Conservation (phyloP, 495 filamentous ascomycete species). For the Chaetomium tenue region DNA sequence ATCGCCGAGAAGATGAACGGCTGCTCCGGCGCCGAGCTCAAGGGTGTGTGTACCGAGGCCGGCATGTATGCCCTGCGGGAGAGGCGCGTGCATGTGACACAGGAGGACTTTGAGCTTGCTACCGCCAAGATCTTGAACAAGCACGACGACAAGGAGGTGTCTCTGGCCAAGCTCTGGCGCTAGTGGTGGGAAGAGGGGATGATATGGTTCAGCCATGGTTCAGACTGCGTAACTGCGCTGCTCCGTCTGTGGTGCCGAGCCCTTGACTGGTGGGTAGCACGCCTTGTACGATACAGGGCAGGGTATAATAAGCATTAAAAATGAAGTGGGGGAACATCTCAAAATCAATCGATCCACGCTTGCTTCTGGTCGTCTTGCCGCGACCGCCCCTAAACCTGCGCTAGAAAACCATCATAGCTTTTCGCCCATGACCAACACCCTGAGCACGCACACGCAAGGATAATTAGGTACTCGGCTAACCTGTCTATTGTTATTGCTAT, state of each 20-base stretch:
- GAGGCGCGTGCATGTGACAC: slow-evolving; percentile 93
- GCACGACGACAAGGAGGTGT: slow-evolving; percentile 94
- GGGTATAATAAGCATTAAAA: background rate
- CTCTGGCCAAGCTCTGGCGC: slow-evolving; percentile 41
- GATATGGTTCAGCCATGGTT: background rate
- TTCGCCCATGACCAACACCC: background rate
- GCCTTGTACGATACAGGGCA: slow-evolving; percentile 4
- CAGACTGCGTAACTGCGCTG: slow-evolving; percentile 3
- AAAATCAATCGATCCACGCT: background rate
- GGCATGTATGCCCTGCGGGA: slow-evolving; percentile 98
- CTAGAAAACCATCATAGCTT: background rate
- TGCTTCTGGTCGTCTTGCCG: background rate
- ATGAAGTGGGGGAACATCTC: background rate
- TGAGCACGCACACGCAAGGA: too few relatives aligned
- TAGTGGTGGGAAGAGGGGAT: slow-evolving; percentile 14
- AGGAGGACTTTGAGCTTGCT: slow-evolving; percentile 98
- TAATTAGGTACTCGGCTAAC: background rate
- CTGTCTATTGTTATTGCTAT: background rate
- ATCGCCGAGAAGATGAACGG: slow-evolving; percentile 99
- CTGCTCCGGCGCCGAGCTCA: slow-evolving; percentile 93
- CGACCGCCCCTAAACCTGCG: too few relatives aligned
- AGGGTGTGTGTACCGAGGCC: slow-evolving; percentile 95
- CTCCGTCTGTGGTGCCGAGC: background rate
- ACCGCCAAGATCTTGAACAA: slow-evolving; percentile 99
- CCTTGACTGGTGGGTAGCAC: background rate